Conservation (phyloP, 768 basidiomycete genomes). For the Rhodosporidiobolus odoratus region DNA sequence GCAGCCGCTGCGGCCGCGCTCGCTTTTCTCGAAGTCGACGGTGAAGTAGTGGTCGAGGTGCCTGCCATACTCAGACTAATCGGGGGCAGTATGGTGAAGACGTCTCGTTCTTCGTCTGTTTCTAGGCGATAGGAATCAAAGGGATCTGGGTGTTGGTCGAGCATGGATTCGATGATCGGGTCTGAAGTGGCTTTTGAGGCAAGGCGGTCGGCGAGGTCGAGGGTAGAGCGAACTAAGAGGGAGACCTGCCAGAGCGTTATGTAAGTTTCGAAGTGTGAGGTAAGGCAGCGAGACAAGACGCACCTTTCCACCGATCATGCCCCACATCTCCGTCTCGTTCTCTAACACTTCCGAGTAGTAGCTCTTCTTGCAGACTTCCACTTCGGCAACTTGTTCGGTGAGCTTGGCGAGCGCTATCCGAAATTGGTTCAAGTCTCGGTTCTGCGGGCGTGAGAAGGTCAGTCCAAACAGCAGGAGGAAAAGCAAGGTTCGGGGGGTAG, state of each 20-base stretch:
- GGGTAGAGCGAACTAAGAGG: conserved; percentile 29
- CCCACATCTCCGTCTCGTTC: conserved; percentile 35
- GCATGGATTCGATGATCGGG: conserved; percentile 35
- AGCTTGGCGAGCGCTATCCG: conserved; percentile 33
- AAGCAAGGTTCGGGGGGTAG: too few relatives aligned
- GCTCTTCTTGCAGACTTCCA: conserved; percentile 36
- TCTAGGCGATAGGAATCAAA: conserved; percentile 37
- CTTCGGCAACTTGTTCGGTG: conserved; percentile 38
- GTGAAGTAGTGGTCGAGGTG: neutral
- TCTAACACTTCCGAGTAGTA: conserved; percentile 34
- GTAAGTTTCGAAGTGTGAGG: neutral
- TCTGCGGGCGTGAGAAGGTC: neutral
- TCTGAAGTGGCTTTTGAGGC: conserved; percentile 37
- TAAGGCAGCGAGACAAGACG: neutral
- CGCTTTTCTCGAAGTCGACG: neutral
- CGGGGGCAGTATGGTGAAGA: conserved; percentile 36
- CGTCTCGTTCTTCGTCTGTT: conserved; percentile 29
- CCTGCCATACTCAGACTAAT: conserved; percentile 26
- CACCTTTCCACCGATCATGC: conserved; percentile 33
- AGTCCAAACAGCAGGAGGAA: neutral
- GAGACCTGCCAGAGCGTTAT: conserved; percentile 10
- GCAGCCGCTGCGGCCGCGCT: neutral
- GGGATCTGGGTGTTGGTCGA: conserved; percentile 36
- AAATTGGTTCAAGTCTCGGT: conserved; percentile 36
- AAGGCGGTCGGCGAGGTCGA: conserved; percentile 38